phyloP scores from a whole-genome alignment of 768 basidiomycete genomes.

The Boletus tomentosulus region DNA sequence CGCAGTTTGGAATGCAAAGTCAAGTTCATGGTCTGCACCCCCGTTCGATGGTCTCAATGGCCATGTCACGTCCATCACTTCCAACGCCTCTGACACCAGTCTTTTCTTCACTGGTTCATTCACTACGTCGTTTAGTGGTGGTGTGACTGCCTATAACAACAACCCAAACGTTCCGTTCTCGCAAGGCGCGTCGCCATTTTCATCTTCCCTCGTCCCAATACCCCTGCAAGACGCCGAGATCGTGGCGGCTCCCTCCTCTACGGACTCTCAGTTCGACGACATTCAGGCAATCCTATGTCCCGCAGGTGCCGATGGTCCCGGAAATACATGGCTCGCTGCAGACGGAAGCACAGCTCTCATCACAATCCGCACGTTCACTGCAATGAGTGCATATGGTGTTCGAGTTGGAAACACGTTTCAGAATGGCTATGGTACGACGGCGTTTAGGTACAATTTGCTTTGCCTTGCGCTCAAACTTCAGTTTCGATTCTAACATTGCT shows the following conservation, averaged over 20 bases:
- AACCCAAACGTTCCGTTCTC: constrained; percentile 87
- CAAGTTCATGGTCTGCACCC: constrained; percentile 67
- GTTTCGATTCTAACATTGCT: constrained; percentile 5
- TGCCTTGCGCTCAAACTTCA: background rate
- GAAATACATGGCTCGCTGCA: constrained; percentile 79
- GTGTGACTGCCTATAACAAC: constrained; percentile 50
- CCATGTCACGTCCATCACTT: constrained; percentile 70
- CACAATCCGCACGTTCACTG: constrained; percentile 71
- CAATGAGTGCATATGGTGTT: constrained; percentile 71
- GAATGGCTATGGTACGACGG: constrained; percentile 75
- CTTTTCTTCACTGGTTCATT: constrained; percentile 91
- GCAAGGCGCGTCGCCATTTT: constrained; percentile 76
- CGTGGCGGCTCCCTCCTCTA: constrained; percentile 60
- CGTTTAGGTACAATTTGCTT: constrained; percentile 60
- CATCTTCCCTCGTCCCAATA: constrained; percentile 84
- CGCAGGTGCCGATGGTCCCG: constrained; percentile 70
- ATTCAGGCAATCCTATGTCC: constrained; percentile 81
- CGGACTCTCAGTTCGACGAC: constrained; percentile 54
- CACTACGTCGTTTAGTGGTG: constrained; percentile 63
- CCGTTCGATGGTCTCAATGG: constrained; percentile 78
- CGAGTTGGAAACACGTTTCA: constrained; percentile 91
- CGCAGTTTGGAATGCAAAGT: constrained; percentile 64
- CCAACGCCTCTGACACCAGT: constrained; percentile 65
- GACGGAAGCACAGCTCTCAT: constrained; percentile 70
- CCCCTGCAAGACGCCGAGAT: constrained; percentile 57